Evolutionary conservation across 2,329 filamentous ascomycete genomes (phyloP).

Genomic region (Teratosphaeria epicoccoides): DNA sequence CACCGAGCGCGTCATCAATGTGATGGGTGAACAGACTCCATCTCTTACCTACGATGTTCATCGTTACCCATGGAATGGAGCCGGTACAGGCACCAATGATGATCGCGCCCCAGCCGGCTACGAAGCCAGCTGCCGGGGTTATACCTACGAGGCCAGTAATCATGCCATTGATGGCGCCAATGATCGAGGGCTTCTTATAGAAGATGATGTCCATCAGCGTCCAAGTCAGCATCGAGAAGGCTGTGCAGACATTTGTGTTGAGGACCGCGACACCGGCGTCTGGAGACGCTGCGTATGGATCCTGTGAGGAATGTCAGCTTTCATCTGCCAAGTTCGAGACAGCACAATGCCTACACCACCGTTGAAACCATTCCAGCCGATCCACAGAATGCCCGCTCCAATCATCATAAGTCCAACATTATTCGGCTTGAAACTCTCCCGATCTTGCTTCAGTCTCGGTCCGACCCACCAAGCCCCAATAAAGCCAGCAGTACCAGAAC

Average conservation of each 20-base stretch:
- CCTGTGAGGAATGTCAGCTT: constrained; percentile 14
- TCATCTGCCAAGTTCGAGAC: neutral
- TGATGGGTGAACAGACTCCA: constrained; percentile 47
- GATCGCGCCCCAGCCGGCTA: constrained; percentile 43
- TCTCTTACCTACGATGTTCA: constrained; percentile 39
- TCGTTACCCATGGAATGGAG: constrained; percentile 38
- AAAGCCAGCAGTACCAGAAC: constrained; percentile 42
- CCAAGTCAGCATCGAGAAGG: constrained; percentile 39
- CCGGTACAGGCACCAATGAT: constrained; percentile 37
- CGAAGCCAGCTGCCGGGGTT: constrained; percentile 41
- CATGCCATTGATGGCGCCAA: constrained; percentile 42
- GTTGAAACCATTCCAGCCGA: constrained; percentile 46
- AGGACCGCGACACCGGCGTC: constrained; percentile 43
- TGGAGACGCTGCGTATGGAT: constrained; percentile 41
- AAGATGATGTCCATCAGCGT: constrained; percentile 36
- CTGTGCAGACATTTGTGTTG: constrained; percentile 42
- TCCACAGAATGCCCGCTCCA: constrained; percentile 42
- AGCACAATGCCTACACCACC: constrained; percentile 32
- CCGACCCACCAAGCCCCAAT: constrained; percentile 39
- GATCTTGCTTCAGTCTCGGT: constrained; percentile 35
- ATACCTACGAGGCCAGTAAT: constrained; percentile 45
- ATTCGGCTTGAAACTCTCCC: constrained; percentile 38
- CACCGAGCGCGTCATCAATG: constrained; percentile 44
- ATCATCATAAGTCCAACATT: constrained; percentile 37
- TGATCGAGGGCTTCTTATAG: constrained; percentile 40